phyloP scores from a whole-genome alignment of 176 grass and related monocot genomes.

The Saccharum officinarum region DNA sequence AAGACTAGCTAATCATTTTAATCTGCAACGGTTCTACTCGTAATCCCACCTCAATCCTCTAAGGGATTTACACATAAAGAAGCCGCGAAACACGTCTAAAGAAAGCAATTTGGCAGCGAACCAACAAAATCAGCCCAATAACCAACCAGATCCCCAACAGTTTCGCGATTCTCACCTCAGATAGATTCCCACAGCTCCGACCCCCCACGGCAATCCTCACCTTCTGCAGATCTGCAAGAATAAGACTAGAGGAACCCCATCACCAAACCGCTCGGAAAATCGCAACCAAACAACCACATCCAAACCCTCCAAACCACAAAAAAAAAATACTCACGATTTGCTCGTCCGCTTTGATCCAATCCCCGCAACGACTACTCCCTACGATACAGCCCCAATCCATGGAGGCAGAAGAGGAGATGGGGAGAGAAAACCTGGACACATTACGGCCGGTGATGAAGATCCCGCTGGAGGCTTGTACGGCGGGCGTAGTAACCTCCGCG shows the following conservation, averaged over 20 bases:
- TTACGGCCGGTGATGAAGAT: too few species aligned
- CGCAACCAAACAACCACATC: not conserved
- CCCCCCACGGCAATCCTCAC: not conserved
- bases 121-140: not conserved
- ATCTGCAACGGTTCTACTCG: too few species aligned
- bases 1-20: too few species aligned
- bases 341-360: not conserved
- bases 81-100: not conserved
- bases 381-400: too few species aligned
- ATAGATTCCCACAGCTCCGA: not conserved
- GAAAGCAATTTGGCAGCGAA: not conserved
- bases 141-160: not conserved
- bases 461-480: too few species aligned
- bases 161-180: conserved; percentile 18
- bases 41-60: too few species aligned
- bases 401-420: too few species aligned
- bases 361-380: not conserved
- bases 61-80: too few species aligned
- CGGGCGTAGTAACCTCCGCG: too few species aligned
- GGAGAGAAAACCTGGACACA: too few species aligned
- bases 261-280: conserved; percentile 16
- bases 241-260: not conserved
- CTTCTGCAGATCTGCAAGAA: not conserved
- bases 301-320: not conserved
- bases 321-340: conserved; percentile 19